These are phyloP conservation scores for Plasmodium sp. DNA, from an alignment of 169 alveolate genomes.

Conservation along the genomic window DNA sequence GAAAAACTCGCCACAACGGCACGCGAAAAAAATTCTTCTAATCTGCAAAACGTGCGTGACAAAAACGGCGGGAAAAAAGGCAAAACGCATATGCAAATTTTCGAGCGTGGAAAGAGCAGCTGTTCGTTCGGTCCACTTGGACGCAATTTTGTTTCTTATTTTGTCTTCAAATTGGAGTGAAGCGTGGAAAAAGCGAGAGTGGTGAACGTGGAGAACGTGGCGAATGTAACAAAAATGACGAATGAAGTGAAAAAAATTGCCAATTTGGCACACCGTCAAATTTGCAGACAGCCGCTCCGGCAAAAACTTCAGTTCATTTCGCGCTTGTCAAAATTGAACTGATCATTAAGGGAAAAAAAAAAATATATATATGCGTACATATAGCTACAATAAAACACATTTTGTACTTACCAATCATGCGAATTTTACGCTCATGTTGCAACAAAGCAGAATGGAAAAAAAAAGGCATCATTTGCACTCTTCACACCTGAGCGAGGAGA, in stretches of 20 bases:
- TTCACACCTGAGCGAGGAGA: not conserved
- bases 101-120: not conserved
- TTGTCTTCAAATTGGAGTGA: not conserved
- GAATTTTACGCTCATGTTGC: not conserved
- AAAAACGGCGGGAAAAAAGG: not conserved
- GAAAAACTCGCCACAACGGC: not conserved
- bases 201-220: not conserved
- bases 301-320: constrained; percentile 5
- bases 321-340: not conserved
- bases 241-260: not conserved
- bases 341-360: constrained; percentile 5
- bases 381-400: not conserved
- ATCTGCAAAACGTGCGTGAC: not conserved
- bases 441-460: not conserved
- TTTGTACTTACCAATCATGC: not conserved
- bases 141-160: not conserved
- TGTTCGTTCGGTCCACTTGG: not conserved
- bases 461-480: not conserved
- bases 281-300: not conserved
- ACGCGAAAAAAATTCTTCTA: not conserved
- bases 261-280: not conserved
- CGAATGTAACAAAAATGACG: not conserved
- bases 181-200: not conserved
- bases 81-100: not conserved
- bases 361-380: not conserved